Evolutionary conservation across 495 filamentous ascomycete genomes (phyloP), one percentile per base, ranked within the genome.

Genomic region (Pyrenula aspistea): DNA sequence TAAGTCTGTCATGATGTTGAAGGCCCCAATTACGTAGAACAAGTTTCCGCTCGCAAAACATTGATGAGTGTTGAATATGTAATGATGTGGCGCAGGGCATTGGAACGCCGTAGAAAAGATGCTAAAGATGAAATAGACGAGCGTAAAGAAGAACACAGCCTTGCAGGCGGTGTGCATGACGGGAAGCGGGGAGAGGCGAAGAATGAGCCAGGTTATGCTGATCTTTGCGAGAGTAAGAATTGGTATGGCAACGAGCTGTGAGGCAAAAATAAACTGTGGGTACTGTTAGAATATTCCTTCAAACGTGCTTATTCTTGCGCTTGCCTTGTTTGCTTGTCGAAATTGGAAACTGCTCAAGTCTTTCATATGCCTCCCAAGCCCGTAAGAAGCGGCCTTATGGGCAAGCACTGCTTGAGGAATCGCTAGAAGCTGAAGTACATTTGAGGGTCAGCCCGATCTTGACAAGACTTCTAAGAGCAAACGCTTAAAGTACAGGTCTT

Each of bases 1-100:
- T 10, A 61, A 53, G 20, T 68, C 66, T 22, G 57, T 66, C 48
- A 65, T 55, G 25, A 68, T 63, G 49, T 67, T 62, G 51, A 63
- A 22, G 2, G 61, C 54, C n/a, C 48, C 48, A 36, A 68, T 60
- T 8, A 57, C 62, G 51, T 68, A 68, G 12, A 62, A 21, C 10
- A 68, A 19, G 10, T 53, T 59, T 2, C 60, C 61, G 59, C 61
- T 10, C 55, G 58, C 61, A 54, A 57, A 60, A 42, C 63, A 68
- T 60, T 58, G 58, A 23, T 63, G 55, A 10, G 67, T 63, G 1
- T 49, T 59, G 48, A 67, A 67, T 31, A 63, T 54, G 65, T 65
- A 67, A 50, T 51, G 56, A 21, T 60, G 36, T 19, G 65, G 65
- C 25, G 61, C 25, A 56, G 57, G 20, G 24, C 67, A 69, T 47